Evolutionary conservation across 345 rosid species (phyloP).

Genomic region (Iberis pinnata): DNA sequence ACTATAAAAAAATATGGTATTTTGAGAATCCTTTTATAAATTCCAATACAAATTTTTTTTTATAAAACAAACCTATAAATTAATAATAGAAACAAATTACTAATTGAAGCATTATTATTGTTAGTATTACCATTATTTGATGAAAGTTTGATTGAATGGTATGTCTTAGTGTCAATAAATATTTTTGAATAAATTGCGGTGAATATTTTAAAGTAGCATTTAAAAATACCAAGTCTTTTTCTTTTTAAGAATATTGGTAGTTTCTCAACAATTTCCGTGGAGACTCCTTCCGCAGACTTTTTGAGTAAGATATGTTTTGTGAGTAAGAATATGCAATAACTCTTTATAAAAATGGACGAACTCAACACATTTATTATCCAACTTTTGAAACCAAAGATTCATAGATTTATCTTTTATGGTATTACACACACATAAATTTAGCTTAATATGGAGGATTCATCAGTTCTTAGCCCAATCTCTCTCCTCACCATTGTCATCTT

Average conservation of each 20-base stretch:
- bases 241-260: conserved; percentile 11
- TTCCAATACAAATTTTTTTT: no score
- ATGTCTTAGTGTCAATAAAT: no score
- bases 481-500: conserved; percentile 24
- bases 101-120: no score
- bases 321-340: background rate
- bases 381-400: conserved; percentile 8
- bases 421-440: conserved; percentile 21
- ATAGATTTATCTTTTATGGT: conserved; percentile 14
- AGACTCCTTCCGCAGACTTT: conserved; percentile 22
- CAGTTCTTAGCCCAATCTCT: conserved; percentile 27
- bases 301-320: conserved; percentile 11
- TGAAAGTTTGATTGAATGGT: no score
- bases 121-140: no score
- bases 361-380: conserved; percentile 11
- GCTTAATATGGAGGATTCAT: conserved; percentile 28
- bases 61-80: no score
- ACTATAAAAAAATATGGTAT: no score
- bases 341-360: conserved; percentile 19
- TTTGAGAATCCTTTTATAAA: no score
- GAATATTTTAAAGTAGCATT: conserved; percentile 7
- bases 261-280: conserved; percentile 27
- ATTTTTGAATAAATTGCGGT: background rate
- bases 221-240: background rate
- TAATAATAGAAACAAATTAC: no score